phyloP scores from a whole-genome alignment of 768 basidiomycete genomes.

The Panaeolus cyanescens region DNA sequence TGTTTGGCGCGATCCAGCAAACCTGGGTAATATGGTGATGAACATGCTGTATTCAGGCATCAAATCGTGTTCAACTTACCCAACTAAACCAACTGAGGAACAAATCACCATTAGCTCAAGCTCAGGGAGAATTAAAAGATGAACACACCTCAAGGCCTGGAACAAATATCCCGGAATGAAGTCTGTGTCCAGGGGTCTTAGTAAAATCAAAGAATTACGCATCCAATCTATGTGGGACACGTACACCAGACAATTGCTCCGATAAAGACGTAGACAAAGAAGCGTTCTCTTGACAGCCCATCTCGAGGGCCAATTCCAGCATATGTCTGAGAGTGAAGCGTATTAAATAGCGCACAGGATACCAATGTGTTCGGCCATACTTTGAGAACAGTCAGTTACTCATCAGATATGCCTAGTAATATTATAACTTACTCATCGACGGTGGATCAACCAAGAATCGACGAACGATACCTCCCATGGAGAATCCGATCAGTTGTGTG shows the following conservation, averaged over 20 bases:
- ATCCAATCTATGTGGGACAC: slow-evolving; percentile 12
- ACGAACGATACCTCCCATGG: slow-evolving; percentile 56
- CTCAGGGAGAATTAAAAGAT: background rate
- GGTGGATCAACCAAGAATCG: slow-evolving; percentile 67
- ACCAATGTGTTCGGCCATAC: slow-evolving; percentile 79
- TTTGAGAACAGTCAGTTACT: slow-evolving; percentile 19
- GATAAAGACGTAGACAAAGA: slow-evolving; percentile 56
- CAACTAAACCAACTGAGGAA: slow-evolving; percentile 37
- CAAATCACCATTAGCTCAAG: background rate
- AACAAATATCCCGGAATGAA: slow-evolving; percentile 68
- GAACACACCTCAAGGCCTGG: slow-evolving; percentile 50
- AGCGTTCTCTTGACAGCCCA: slow-evolving; percentile 59
- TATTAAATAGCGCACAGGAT: slow-evolving; percentile 72
- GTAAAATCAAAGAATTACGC: background rate
- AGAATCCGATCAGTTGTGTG: slow-evolving; percentile 69
- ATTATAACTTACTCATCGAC: slow-evolving; percentile 53
- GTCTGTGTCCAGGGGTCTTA: slow-evolving; percentile 29
- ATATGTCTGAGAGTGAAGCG: slow-evolving; percentile 64
- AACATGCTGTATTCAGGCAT: background rate
- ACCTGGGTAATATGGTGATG: slow-evolving; percentile 38
- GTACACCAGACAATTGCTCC: slow-evolving; percentile 48
- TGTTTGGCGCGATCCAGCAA: slow-evolving; percentile 66
- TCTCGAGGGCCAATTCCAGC: slow-evolving; percentile 55
- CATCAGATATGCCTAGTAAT: background rate
- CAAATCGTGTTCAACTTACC: slow-evolving; percentile 28